Evolutionary conservation across 371 early-diverging fungal species (phyloP), one percentile per base, ranked within the genome.

Genomic region (Mortierella sp.): DNA sequence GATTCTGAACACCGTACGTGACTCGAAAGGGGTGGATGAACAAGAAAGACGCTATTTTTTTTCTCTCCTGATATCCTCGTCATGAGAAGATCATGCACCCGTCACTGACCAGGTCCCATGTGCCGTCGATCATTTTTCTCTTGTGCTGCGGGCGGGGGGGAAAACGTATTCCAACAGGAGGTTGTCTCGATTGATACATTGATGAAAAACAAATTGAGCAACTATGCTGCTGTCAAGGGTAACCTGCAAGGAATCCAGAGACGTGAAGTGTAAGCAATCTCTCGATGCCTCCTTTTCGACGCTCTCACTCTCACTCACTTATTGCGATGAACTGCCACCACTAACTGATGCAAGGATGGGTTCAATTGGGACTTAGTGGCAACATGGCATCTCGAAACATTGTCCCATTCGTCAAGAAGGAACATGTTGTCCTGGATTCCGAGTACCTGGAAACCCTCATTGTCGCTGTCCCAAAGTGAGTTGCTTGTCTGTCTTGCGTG

Each of bases 401-500:
- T 61, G 90, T 88, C 61, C 94, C 91, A 34, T 82, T 96, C 48
- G 97, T 98, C 39, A 94, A 90, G 84, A 92, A 93, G 80, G 94
- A 94, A 60, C 90, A 97, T 63, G 92, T 95, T 60, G 88, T 98
- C 13, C 69, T 90, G 45, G 94, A 94, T 67, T 98, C 98, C 8
- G 98, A 98, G 78, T 96, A 94, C 79, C 74, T 98, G 63, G 87
- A 87, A 24, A 97, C 99, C 0, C 73, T 94, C 29, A 82, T 97
- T 64, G 95, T 98, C n/a, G 99, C 98, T 40, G 96, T 98, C 21
- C 97, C 98, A 59, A 93, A 84, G 92, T 92, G 79, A 51, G 84
- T 63, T 37, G 34, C 10, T 34, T 34, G 34, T 10, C 10, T 34
- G 34, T 34, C 10, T 7, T 34, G 34, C 34, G 34, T 34, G n/a